Percentiles rank a stretch among this genome's conserved stretches.
Conservation (phyloP, 2,329 filamentous ascomycete genomes). For the Graphilbum sp. region DNA sequence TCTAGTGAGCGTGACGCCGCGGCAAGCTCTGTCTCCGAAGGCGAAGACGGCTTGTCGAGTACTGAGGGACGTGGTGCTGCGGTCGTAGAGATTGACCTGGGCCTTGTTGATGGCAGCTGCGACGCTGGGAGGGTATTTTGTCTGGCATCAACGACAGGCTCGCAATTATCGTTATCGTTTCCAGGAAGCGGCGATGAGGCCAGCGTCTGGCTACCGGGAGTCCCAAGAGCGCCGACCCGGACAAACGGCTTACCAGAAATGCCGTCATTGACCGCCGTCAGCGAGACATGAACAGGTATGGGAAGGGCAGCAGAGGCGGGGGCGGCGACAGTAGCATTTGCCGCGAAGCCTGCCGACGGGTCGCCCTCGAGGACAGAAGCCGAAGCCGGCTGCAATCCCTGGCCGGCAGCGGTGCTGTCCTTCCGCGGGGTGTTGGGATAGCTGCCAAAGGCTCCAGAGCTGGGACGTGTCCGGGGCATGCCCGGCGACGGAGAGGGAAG, state of each 20-base stretch:
- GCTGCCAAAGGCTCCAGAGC: background rate
- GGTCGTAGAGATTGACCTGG: too few species aligned
- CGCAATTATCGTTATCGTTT: too few species aligned
- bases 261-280: constrained; percentile 27
- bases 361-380: background rate
- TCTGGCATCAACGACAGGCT: too few species aligned
- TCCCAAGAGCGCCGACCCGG: constrained; percentile 23
- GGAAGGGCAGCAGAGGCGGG: background rate
- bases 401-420: too few species aligned
- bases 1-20: background rate
- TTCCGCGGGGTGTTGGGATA: background rate
- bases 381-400: background rate
- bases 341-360: background rate
- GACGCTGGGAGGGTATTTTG: too few species aligned
- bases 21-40: background rate
- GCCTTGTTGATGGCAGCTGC: too few species aligned
- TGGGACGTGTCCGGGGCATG: background rate
- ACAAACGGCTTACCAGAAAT: constrained; percentile 39
- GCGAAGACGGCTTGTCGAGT: too few species aligned
- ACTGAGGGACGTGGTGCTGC: too few species aligned
- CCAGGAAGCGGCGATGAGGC: constrained; percentile 10
- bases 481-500: background rate
- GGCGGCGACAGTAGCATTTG: background rate
- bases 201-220: constrained; percentile 13
- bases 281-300: too few species aligned